A percentile compares a stretch with the other conserved stretches of the same genome.
Evolutionary conservation across 495 filamentous ascomycete species (phyloP).

Genomic region (Aspergillus incahuasiensis): DNA sequence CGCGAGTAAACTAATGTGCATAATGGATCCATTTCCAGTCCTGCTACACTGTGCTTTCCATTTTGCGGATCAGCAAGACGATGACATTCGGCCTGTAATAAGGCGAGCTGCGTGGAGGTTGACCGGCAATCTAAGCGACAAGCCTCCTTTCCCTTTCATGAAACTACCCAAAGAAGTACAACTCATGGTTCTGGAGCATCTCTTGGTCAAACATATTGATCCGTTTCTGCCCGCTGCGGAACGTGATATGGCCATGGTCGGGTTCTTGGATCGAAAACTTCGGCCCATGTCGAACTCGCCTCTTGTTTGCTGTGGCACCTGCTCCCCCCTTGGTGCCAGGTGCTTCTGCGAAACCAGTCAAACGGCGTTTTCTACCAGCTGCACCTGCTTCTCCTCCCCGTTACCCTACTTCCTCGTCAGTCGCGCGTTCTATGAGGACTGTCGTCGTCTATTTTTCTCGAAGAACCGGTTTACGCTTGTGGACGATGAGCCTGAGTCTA

Average conservation of each 20-base stretch:
- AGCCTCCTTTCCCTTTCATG: constrained; percentile 18
- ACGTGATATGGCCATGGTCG: constrained; percentile 8
- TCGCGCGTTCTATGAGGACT: constrained; percentile 22
- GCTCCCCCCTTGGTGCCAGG: constrained; percentile 16
- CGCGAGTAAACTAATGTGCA: constrained; percentile 13
- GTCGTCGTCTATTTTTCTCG: constrained; percentile 21
- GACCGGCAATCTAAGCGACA: constrained; percentile 10
- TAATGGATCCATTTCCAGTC: constrained; percentile 16
- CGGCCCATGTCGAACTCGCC: neutral
- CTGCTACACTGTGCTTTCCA: constrained; percentile 21
- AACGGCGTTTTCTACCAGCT: constrained; percentile 23
- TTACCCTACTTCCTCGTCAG: constrained; percentile 26
- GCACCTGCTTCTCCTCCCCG: constrained; percentile 23
- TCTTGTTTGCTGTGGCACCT: constrained; percentile 22
- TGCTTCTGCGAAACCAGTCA: constrained; percentile 24
- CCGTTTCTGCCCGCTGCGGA: constrained; percentile 10
- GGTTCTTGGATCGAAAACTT: constrained; percentile 14
- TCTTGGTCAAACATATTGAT: constrained; percentile 16
- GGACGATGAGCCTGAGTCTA: constrained; percentile 19
- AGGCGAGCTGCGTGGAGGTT: constrained; percentile 17
- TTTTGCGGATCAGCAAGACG: constrained; percentile 11
- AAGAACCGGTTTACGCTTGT: constrained; percentile 23
- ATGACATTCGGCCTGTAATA: constrained; percentile 15
- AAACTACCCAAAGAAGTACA: constrained; percentile 28
- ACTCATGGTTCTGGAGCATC: constrained; percentile 20